Percentiles rank a stretch among this genome's conserved stretches.
These are phyloP conservation scores for Neckera pumila DNA, from an alignment of 225 moss, liverwort and hornwort species.

Conservation along the genomic window DNA sequence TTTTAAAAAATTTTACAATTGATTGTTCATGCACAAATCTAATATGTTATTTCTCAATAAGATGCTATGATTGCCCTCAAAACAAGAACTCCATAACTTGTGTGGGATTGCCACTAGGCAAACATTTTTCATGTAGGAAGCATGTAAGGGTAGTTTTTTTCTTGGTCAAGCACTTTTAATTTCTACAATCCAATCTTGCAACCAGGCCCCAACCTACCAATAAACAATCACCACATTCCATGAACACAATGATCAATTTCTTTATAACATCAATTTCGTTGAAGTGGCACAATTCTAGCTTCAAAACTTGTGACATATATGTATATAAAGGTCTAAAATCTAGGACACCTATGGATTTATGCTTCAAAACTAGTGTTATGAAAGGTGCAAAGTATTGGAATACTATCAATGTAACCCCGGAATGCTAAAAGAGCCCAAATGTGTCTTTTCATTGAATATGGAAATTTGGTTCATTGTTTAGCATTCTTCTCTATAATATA, in stretches of 20 bases:
- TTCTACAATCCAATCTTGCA: neutral
- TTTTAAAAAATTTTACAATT: too few relatives aligned
- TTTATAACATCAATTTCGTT: neutral
- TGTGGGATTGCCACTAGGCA: neutral
- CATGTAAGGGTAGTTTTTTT: neutral
- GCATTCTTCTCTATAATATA: too few relatives aligned
- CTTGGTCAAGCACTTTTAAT: neutral
- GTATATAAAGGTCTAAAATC: accelerated
- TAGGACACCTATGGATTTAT: neutral
- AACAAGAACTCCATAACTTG: too few relatives aligned
- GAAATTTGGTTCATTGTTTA: too few relatives aligned
- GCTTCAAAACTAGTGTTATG: accelerated
- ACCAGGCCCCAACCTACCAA: accelerated
- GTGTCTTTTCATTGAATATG: too few relatives aligned
- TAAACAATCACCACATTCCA: neutral
- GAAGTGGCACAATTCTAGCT: accelerated
- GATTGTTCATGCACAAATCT: too few relatives aligned
- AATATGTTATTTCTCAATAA: too few relatives aligned
- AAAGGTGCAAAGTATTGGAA: neutral
- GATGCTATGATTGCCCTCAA: too few relatives aligned
- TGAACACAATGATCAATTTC: neutral
- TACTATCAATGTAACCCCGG: neutral
- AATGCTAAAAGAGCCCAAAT: accelerated
- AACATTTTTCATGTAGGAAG: neutral
- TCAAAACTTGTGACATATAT: neutral